These are phyloP conservation scores for Enterospora canceri DNA, from an alignment of 371 early-diverging fungal genomes.

Conservation along the genomic window DNA sequence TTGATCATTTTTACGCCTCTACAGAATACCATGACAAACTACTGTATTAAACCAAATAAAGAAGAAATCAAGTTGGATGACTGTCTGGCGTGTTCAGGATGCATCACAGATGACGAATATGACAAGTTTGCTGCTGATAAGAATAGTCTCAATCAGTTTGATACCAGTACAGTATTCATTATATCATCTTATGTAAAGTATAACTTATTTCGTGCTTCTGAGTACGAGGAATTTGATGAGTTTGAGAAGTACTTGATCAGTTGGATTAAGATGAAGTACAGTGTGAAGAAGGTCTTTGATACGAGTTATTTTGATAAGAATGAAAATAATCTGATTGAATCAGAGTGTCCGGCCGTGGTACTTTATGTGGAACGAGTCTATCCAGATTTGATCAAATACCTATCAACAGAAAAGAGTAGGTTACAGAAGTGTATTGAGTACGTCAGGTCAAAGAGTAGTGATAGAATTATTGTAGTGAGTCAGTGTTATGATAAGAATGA, in stretches of 20 bases:
- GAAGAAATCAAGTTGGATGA: slow-evolving; percentile 25
- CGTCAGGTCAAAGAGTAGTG: neutral
- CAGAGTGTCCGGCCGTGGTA: slow-evolving; percentile 48
- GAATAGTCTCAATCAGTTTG: slow-evolving; percentile 2
- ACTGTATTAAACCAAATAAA: slow-evolving; percentile 17
- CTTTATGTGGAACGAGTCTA: slow-evolving; percentile 43
- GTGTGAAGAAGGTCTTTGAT: slow-evolving; percentile 21
- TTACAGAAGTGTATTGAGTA: slow-evolving; percentile 29
- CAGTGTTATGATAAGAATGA: slow-evolving; percentile 50
- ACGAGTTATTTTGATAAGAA: slow-evolving; percentile 22
- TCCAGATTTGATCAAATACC: slow-evolving; percentile 25
- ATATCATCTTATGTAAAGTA: slow-evolving; percentile 34
- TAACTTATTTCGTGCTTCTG: slow-evolving; percentile 13
- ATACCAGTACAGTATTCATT: slow-evolving; percentile 20
- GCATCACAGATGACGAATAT: slow-evolving; percentile 35
- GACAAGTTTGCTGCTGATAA: slow-evolving; percentile 10
- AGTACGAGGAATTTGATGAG: neutral
- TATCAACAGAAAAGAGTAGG: slow-evolving; percentile 23
- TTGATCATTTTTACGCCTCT: neutral
- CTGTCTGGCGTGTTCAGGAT: slow-evolving; percentile 52
- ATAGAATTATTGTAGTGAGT: slow-evolving; percentile 25
- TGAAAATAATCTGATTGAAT: slow-evolving; percentile 13
- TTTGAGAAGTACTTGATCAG: slow-evolving; percentile 27
- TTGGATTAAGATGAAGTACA: slow-evolving; percentile 20
- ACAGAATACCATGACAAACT: neutral